Conservation (phyloP, 1,284 basidiomycete species). For the Bondarzewia mesenterica region DNA sequence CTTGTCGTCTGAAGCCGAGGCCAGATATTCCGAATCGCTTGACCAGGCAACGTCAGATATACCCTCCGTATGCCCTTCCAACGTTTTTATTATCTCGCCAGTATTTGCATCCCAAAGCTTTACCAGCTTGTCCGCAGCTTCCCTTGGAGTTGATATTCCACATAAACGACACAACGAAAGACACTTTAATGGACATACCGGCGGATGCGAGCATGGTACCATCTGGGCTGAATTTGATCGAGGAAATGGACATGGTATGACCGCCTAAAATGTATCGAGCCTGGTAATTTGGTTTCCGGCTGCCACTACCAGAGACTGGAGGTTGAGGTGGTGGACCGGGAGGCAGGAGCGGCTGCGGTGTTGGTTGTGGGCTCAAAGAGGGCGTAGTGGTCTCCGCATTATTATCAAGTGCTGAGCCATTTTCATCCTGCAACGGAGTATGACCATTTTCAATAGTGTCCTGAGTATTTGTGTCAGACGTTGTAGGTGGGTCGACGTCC, state of each 20-base stretch:
- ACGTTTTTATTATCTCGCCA: constrained; percentile 64
- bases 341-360: constrained; percentile 4
- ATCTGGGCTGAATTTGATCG: constrained; percentile 75
- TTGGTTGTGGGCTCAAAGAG: not conserved
- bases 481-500: too few species aligned
- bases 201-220: constrained; percentile 66
- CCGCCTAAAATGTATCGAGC: constrained; percentile 55
- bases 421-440: not conserved
- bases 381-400: not conserved
- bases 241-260: constrained; percentile 66
- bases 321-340: not conserved
- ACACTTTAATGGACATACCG: constrained; percentile 39
- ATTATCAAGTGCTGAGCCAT: not conserved
- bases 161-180: constrained; percentile 1
- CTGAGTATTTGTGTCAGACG: too few species aligned
- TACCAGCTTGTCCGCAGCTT: constrained; percentile 73
- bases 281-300: constrained; percentile 29
- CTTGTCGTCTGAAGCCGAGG: constrained; percentile 88
- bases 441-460: not conserved
- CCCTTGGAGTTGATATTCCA: constrained; percentile 22
- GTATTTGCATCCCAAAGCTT: constrained; percentile 72
- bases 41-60: constrained; percentile 90
- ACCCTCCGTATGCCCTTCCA: constrained; percentile 69
- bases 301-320: not conserved
- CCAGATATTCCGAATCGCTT: constrained; percentile 69